Percentiles rank a stretch among this genome's conserved stretches.
These are phyloP conservation scores for Eimeria sp. DNA, from an alignment of 169 alveolate genomes.

Conservation along the genomic window DNA sequence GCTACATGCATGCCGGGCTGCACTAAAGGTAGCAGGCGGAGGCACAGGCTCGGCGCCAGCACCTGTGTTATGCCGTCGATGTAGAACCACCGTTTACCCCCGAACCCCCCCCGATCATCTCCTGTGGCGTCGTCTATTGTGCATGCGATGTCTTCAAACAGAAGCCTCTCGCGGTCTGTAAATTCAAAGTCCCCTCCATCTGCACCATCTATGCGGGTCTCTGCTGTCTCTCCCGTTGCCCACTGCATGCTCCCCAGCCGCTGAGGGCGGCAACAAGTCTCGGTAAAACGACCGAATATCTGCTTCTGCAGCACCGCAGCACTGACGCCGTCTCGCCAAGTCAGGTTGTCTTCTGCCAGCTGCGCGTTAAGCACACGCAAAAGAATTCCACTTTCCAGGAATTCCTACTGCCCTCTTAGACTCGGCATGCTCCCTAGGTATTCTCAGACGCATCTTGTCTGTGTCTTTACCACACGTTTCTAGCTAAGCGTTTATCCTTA, in stretches of 20 bases:
- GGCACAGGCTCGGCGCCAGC: conserved; percentile 66
- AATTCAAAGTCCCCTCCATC: conserved; percentile 31
- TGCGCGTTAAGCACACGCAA: conserved; percentile 10
- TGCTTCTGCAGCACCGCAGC: conserved; percentile 83
- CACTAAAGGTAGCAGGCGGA: conserved; percentile 72
- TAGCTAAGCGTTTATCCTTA: neutral
- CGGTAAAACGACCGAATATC: conserved; percentile 67
- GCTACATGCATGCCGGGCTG: conserved; percentile 77
- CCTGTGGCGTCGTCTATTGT: conserved; percentile 69
- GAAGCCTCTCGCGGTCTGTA: conserved; percentile 62
- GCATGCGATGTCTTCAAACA: conserved; percentile 68
- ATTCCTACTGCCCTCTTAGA: neutral
- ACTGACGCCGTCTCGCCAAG: conserved; percentile 84
- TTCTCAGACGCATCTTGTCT: neutral
- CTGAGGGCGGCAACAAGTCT: conserved; percentile 67
- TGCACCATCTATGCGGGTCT: conserved; percentile 25
- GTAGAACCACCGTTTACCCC: conserved; percentile 82
- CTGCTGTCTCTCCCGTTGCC: conserved; percentile 74
- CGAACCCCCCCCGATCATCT: conserved; percentile 77
- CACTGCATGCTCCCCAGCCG: conserved; percentile 73
- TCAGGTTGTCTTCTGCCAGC: conserved; percentile 81
- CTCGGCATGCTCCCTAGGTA: neutral
- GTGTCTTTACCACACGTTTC: neutral
- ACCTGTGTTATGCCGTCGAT: conserved; percentile 68
- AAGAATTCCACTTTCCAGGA: neutral